Evolutionary conservation across 2,329 filamentous ascomycete species (phyloP).

Genomic region (Alternaria postmessia): DNA sequence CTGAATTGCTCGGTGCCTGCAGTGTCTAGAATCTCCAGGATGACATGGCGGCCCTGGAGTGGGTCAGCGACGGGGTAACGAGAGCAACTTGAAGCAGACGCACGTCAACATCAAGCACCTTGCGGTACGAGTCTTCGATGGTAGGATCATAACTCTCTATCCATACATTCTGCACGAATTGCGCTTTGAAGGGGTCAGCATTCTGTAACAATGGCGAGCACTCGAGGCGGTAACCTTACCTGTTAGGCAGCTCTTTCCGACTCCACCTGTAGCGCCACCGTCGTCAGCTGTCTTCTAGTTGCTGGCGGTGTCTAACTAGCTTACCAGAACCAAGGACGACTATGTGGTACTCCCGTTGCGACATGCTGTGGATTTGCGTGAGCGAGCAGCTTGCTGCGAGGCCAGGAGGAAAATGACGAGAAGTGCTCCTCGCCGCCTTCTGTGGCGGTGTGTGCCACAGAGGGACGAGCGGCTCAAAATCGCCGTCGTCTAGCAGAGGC

Average conservation of each 20-base stretch:
- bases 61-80: constrained; percentile 19
- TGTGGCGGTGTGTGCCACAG: constrained; percentile 41
- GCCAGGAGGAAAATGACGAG: constrained; percentile 18
- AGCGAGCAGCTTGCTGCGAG: constrained; percentile 18
- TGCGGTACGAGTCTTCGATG: constrained; percentile 69
- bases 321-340: constrained; percentile 54
- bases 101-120: constrained; percentile 79
- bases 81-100: constrained; percentile 51
- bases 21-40: constrained; percentile 91
- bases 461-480: constrained; percentile 42
- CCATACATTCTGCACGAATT: constrained; percentile 95
- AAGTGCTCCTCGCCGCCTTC: constrained; percentile 29
- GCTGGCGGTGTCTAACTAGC: constrained; percentile 26
- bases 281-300: constrained; percentile 34
- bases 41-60: constrained; percentile 79
- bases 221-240: constrained; percentile 61
- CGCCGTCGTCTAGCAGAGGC: constrained; percentile 32
- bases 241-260: constrained; percentile 91
- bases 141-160: constrained; percentile 77
- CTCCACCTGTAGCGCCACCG: constrained; percentile 69
- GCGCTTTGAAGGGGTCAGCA: constrained; percentile 60
- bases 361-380: constrained; percentile 39
- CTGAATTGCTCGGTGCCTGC: constrained; percentile 93
- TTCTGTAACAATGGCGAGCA: background rate
- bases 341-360: constrained; percentile 55